Conservation (phyloP, 352 stramenopile species). For the Globisporangium iwayamae region DNA sequence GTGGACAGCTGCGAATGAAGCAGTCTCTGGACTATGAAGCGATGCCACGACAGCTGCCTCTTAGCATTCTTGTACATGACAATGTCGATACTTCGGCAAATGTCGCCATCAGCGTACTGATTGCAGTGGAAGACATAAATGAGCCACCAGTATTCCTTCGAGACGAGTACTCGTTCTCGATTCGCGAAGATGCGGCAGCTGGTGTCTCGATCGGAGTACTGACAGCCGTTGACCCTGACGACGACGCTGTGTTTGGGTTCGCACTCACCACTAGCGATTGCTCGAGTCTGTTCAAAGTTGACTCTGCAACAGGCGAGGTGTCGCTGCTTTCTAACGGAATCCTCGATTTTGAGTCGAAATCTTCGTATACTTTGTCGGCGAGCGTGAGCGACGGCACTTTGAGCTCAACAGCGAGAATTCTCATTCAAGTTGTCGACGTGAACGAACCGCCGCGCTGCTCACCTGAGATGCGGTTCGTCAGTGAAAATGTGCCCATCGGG, state of each 20-base stretch:
- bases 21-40: constrained; percentile 37
- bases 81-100: background rate
- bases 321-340: background rate
- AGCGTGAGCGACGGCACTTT: constrained; percentile 7
- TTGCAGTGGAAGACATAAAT: constrained; percentile 11
- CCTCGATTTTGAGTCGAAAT: constrained; percentile 5
- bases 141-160: constrained; percentile 4
- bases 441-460: constrained; percentile 9
- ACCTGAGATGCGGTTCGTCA: background rate
- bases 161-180: constrained; percentile 1
- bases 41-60: constrained; percentile 5
- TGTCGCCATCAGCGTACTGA: background rate
- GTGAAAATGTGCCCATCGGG: constrained; percentile 6
- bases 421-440: constrained; percentile 8
- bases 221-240: constrained; percentile 1
- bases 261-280: background rate
- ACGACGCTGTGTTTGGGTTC: background rate
- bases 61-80: constrained; percentile 10
- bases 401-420: background rate
- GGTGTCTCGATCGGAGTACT: background rate
- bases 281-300: constrained; percentile 2
- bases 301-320: constrained; percentile 2
- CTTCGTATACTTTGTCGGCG: background rate
- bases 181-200: background rate
- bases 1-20: constrained; percentile 38